Base-by-base conservation (phyloP, 305 asterid genomes). In the Fraxinus nigra region DNA sequence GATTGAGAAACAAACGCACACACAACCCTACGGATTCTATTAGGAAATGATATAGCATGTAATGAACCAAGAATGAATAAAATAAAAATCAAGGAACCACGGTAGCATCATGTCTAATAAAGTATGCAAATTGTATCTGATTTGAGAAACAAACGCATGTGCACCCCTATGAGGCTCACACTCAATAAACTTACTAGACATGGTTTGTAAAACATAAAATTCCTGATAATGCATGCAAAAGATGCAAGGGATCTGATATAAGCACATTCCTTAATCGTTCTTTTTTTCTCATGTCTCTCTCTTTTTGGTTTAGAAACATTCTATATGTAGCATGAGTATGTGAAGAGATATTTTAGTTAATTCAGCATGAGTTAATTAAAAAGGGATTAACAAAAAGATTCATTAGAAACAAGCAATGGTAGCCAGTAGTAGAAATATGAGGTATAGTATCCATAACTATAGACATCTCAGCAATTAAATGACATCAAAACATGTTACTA, bases 401-500 rank as follows among this genome's bases (percentile, higher is more conserved):
- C 46, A 38, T 8, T 38, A 38, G 46, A 59, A 34, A 34, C 8
- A 51, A 81, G 13, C 26, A 38, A 76, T 13, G 54, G 77, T 24
- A 77, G 30, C 77, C 38, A 32, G 76, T 32, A 14, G 46, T 34
- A 8, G 22, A 74, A 61, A 6, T 28, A 43, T 37, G 48, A 76
- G 78, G 33, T 78, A 46, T 8, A 24, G 76, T 78, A 75, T 51
- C 32, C 80, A 85, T 32, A 43, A 61, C 11, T 76, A 5, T 72
- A 18, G 56, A 18, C 72, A 79, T 34, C 81, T 73, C 74, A 54
- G 78, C 75, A n/a, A 61, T 81, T 65, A 69, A 78, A 75, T 43
- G 72, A 72, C 48, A 61, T 79, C 43, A 61, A 67, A 28, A 61
- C 56, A 33, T 40, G 65, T 9, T 9, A 65, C 72, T 78, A 61